Evolutionary conservation across 768 basidiomycete species (phyloP).

Genomic region (Xerocomellus intermedius): DNA sequence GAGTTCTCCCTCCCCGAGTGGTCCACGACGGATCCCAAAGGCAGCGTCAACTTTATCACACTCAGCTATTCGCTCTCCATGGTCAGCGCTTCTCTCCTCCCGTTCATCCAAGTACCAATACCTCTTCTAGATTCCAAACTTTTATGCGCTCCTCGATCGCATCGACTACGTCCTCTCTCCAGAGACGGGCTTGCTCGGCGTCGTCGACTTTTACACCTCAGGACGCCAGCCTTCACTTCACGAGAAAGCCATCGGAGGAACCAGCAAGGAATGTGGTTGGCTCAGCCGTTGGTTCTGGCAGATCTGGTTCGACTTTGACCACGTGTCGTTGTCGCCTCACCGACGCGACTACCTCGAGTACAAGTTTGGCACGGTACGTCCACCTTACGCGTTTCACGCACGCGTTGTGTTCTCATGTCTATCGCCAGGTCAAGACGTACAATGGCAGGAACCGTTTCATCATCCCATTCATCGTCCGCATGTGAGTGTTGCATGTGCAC

Average conservation of each 20-base stretch:
- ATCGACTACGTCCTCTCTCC: constrained; percentile 64
- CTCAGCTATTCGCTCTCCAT: constrained; percentile 60
- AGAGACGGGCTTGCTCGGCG: constrained; percentile 55
- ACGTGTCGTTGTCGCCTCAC: constrained; percentile 53
- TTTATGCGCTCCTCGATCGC: constrained; percentile 65
- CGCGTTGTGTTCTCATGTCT: background rate
- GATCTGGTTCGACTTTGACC: constrained; percentile 63
- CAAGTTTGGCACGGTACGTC: constrained; percentile 65
- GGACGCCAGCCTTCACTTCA: constrained; percentile 53
- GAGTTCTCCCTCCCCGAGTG: constrained; percentile 65
- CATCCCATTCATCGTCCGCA: constrained; percentile 63
- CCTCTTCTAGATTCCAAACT: constrained; percentile 51
- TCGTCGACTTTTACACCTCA: constrained; percentile 75
- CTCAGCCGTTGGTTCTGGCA: constrained; percentile 77
- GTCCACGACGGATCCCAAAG: constrained; percentile 47
- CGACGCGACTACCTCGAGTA: constrained; percentile 75
- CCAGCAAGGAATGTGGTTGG: constrained; percentile 61
- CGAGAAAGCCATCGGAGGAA: constrained; percentile 62
- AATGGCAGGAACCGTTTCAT: constrained; percentile 73
- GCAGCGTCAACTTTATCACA: constrained; percentile 53
- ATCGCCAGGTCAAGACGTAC: constrained; percentile 53
- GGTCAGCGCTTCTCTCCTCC: constrained; percentile 29
- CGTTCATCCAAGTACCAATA: background rate
- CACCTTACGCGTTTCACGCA: background rate
- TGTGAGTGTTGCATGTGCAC: constrained; percentile 36